Evolutionary conservation across 2,329 filamentous ascomycete species (phyloP), one percentile per base, ranked within the genome.

Genomic region (Claviceps sp.): DNA sequence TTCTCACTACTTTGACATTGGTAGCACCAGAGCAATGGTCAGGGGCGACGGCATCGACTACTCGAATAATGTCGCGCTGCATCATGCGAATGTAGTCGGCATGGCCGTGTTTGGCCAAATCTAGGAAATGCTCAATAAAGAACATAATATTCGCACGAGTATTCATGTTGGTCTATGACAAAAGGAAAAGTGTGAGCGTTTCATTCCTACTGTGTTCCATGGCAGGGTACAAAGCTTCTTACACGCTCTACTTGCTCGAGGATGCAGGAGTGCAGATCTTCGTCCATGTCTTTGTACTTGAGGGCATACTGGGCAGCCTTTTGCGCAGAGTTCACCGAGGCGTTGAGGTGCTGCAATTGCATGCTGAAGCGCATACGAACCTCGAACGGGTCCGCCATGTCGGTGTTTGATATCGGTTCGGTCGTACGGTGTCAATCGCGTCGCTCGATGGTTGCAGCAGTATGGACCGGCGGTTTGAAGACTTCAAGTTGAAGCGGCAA

Each of bases 141-240:
- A 95, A 98, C 86, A 98, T 95, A 67, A 98, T 97, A 66, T 98
- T 98, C 54, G 93, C 94, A 55, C 91, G 79, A 50, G 85, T 95
- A 69, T 98, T 98, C 86, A 98, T 95, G 59, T 87, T 91, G 59
- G 88, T 95, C 79, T 90, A 48, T 37, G 30, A 13, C 2, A 6
- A 37, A 26, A 8, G 13, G 1, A 24, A 37, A 37, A 14, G 5
- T 16, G 38, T 50, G 18, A 50, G 48, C 48, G n/a, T 9, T 43
- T 13, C 22, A 4, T 20, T 43, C 1, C 9, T 34, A 34, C 6
- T 5, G 30, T 44, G 18, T 20, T 34, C 37, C 20, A n/a, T 3
- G 14, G 18, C 5, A 37, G 26, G 30, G 9, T 22, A n/a, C 34
- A n/a, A 20, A 37, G 7, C 9, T 45, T 20, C 42, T 46, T 26